Evolutionary conservation across 805 yeast genomes (phyloP).

Genomic region (Spathaspora passalidarum): DNA sequence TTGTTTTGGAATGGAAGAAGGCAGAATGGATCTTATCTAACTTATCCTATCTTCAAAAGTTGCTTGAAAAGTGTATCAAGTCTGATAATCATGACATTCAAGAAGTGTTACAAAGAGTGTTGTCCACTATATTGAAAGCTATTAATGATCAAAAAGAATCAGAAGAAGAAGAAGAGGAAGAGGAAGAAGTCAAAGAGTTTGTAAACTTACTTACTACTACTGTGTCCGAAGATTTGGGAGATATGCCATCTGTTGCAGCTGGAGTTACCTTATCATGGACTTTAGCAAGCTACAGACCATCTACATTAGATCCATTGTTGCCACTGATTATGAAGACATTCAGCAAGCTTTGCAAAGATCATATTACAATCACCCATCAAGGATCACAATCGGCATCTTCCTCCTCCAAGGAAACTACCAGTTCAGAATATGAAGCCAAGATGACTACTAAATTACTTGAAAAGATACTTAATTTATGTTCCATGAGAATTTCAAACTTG

Average conservation of each 20-base stretch:
- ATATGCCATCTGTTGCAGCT: conserved; percentile 78
- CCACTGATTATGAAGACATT: conserved; percentile 82
- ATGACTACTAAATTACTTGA: conserved; percentile 76
- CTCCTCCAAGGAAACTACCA: conserved; percentile 27
- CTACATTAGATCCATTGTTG: conserved; percentile 68
- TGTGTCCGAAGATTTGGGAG: conserved; percentile 74
- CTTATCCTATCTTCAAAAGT: conserved; percentile 61
- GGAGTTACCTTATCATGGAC: conserved; percentile 85
- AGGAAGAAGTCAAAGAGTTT: conserved; percentile 63
- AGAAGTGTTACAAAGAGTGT: conserved; percentile 73
- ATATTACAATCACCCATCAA: conserved; percentile 60
- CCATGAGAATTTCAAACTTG: conserved; percentile 76
- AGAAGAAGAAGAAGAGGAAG: conserved; percentile 48
- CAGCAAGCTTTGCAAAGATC: conserved; percentile 86
- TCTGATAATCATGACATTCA: conserved; percentile 86
- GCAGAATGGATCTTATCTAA: conserved; percentile 78
- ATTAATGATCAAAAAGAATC: conserved; percentile 43
- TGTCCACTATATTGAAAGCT: conserved; percentile 66
- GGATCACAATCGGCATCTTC: conserved; percentile 34
- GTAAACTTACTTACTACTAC: conserved; percentile 59
- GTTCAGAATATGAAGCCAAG: conserved; percentile 67
- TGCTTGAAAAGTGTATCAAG: conserved; percentile 77
- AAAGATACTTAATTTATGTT: conserved; percentile 71
- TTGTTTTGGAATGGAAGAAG: conserved; percentile 75
- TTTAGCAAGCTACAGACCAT: conserved; percentile 69